These are phyloP conservation scores for Fusarium floridanum DNA, from an alignment of 2,329 filamentous ascomycete genomes.

Conservation along the genomic window DNA sequence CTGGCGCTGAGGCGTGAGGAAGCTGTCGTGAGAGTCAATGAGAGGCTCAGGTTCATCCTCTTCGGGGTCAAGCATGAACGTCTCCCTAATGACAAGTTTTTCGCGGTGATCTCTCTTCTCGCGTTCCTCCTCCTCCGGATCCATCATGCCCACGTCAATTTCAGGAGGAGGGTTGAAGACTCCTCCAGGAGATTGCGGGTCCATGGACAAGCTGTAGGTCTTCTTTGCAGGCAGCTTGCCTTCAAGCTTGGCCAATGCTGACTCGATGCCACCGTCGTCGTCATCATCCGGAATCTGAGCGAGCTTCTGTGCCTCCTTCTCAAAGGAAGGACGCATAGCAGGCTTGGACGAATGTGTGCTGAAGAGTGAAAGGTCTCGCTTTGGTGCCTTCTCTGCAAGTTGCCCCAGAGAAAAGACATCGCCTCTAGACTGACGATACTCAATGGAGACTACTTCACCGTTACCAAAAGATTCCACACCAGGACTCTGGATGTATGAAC, in stretches of 20 bases:
- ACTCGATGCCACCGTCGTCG: conserved; percentile 84
- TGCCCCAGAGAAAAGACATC: conserved; percentile 71
- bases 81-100: conserved; percentile 59
- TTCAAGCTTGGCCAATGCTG: conserved; percentile 92
- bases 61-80: conserved; percentile 47
- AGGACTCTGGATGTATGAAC: conserved; percentile 66
- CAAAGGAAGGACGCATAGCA: conserved; percentile 81
- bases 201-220: conserved; percentile 53
- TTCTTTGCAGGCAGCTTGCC: conserved; percentile 78
- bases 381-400: conserved; percentile 64
- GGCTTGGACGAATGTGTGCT: conserved; percentile 74
- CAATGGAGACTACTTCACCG: conserved; percentile 33
- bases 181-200: conserved; percentile 44
- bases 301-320: conserved; percentile 87
- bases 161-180: conserved; percentile 32
- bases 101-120: conserved; percentile 63
- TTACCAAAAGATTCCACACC: conserved; percentile 46
- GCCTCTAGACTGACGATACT: conserved; percentile 47
- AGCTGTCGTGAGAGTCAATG: conserved; percentile 23
- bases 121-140: conserved; percentile 47
- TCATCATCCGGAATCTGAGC: conserved; percentile 92
- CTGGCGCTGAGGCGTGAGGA: conserved; percentile 38
- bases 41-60: conserved; percentile 40
- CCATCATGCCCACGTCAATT: conserved; percentile 40
- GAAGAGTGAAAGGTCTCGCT: conserved; percentile 66